Conservation (phyloP, 371 early-diverging fungal genomes). For the Zopfochytrium polystomum region DNA sequence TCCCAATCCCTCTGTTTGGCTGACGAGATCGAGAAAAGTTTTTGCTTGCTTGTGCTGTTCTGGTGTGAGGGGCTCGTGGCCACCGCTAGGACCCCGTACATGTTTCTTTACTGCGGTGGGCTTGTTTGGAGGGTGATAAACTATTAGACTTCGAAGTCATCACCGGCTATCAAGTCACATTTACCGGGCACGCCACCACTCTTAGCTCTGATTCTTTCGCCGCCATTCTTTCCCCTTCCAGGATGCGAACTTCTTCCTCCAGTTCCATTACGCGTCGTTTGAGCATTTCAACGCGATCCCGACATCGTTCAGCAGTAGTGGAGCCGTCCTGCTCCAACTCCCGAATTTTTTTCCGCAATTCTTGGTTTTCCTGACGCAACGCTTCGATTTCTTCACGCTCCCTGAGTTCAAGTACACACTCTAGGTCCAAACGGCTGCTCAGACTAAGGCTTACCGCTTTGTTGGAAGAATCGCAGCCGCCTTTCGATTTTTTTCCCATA, state of each 20-base stretch:
- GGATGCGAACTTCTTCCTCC: slow-evolving; percentile 32
- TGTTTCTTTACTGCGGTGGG: not conserved
- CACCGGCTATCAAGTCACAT: not conserved
- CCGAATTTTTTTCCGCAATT: slow-evolving; percentile 16
- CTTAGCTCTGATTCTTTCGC: not conserved
- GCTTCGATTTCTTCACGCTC: slow-evolving; percentile 42
- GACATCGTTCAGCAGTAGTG: slow-evolving; percentile 30
- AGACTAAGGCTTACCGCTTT: slow-evolving; percentile 17
- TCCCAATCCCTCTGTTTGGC: too few relatives aligned
- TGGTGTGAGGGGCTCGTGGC: not conserved
- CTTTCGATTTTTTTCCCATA: too few relatives aligned
- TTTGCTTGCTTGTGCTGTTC: not conserved
- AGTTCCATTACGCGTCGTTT: slow-evolving; percentile 27
- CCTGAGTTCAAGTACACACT: slow-evolving; percentile 2
- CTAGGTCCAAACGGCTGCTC: not conserved
- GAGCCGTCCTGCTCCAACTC: slow-evolving; percentile 19
- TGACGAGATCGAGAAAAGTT: slow-evolving; percentile 16
- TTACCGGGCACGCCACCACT: not conserved
- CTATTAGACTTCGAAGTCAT: slow-evolving; percentile 5
- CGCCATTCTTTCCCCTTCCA: slow-evolving; percentile 36
- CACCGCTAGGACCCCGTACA: slow-evolving; percentile 4
- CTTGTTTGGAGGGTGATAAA: not conserved
- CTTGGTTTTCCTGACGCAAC: slow-evolving; percentile 24
- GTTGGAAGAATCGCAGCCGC: slow-evolving; percentile 29
- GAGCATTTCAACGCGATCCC: slow-evolving; percentile 32